Conservation (phyloP, 345 rosid genomes). For the Ricinus communis region DNA sequence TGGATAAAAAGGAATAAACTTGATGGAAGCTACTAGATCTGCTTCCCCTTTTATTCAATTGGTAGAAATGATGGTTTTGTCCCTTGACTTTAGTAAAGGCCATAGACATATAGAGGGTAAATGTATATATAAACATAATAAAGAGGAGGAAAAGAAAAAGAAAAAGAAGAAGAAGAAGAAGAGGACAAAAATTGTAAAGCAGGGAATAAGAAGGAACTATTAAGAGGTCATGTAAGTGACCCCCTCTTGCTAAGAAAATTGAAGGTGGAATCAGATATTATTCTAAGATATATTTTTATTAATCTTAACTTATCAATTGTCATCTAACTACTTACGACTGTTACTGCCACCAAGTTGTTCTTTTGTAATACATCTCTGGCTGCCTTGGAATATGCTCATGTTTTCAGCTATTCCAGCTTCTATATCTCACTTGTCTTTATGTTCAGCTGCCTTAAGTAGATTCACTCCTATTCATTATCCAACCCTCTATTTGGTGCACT, state of each 20-base stretch:
- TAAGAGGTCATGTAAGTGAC: conserved; percentile 37
- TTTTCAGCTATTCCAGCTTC: conserved; percentile 9
- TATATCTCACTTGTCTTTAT: not conserved
- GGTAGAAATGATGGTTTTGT: conserved; percentile 34
- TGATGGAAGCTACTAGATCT: conserved; percentile 35
- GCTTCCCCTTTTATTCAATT: conserved; percentile 30
- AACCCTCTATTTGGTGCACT: too few relatives aligned
- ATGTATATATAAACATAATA: not conserved
- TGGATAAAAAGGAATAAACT: conserved; percentile 27
- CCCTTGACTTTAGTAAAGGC: conserved; percentile 52
- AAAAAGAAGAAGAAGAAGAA: conserved; percentile 26
- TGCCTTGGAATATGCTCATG: conserved; percentile 4
- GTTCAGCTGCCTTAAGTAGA: not conserved
- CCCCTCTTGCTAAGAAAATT: conserved; percentile 24
- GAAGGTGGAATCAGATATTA: conserved; percentile 35
- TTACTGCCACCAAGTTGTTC: not conserved
- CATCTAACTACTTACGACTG: not conserved
- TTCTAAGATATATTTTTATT: conserved; percentile 21
- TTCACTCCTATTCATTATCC: too few relatives aligned
- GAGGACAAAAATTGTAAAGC: conserved; percentile 35
- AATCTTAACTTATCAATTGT: not conserved
- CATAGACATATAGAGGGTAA: conserved; percentile 10
- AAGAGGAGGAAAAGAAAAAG: conserved; percentile 2
- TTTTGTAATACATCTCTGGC: not conserved
- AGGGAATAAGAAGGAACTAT: conserved; percentile 44